Conservation (phyloP, 2,329 filamentous ascomycete species). For the Phyllosticta ampelicida region DNA sequence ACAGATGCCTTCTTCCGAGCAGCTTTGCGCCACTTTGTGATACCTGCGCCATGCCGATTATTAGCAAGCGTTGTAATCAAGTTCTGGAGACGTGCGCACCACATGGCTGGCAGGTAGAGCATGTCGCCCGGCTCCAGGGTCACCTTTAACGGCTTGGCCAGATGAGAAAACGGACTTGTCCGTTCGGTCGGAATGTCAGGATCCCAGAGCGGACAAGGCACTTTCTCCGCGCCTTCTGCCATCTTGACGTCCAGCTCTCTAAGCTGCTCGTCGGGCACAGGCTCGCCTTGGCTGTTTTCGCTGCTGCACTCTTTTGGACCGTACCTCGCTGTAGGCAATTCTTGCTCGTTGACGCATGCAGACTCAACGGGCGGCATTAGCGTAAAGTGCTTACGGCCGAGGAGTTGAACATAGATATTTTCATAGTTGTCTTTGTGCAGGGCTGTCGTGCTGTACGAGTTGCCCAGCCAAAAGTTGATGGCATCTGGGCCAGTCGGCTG, state of each 20-base stretch:
- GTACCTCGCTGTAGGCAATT: conserved; percentile 51
- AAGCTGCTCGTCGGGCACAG: not conserved
- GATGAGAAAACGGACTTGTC: conserved; percentile 47
- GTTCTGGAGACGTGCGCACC: conserved; percentile 39
- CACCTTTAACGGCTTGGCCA: conserved; percentile 53
- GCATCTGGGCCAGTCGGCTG: conserved; percentile 51
- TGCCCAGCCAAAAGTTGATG: conserved; percentile 72
- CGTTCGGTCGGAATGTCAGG: conserved; percentile 47
- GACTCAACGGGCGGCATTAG: conserved; percentile 62
- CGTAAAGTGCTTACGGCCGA: conserved; percentile 64
- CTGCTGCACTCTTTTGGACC: conserved; percentile 13
- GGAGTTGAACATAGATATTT: conserved; percentile 70
- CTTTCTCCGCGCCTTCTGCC: conserved; percentile 30
- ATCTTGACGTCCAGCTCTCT: conserved; percentile 21
- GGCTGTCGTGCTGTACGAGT: conserved; percentile 56
- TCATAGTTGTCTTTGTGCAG: conserved; percentile 79
- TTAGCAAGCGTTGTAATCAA: not conserved
- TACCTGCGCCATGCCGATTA: conserved; percentile 39
- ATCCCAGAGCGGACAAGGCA: conserved; percentile 67
- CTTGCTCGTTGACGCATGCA: conserved; percentile 56
- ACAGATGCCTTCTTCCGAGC: conserved; percentile 57
- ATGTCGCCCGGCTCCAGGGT: conserved; percentile 65
- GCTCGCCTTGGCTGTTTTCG: not conserved
- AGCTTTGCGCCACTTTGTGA: conserved; percentile 69
- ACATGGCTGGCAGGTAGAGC: conserved; percentile 71